A percentile compares a stretch with the other conserved stretches of the same genome.
phyloP scores from a whole-genome alignment of 2,329 filamentous ascomycete species.

The Arthrocladium fulminans region DNA sequence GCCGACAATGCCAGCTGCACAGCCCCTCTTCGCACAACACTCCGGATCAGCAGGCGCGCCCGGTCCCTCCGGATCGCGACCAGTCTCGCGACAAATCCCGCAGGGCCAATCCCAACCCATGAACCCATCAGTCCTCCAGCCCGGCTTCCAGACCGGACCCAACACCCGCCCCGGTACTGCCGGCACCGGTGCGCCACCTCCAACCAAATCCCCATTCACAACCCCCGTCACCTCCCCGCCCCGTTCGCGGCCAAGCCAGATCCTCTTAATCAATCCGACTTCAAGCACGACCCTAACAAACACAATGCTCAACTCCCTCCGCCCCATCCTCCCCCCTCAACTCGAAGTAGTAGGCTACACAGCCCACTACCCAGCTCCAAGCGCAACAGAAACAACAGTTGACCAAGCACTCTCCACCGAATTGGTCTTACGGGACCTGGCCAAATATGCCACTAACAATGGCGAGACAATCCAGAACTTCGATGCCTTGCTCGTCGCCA shows the following conservation, averaged over 20 bases:
- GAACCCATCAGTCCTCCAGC: slow-evolving; percentile 9
- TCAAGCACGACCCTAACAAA: slow-evolving; percentile 40
- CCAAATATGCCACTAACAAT: slow-evolving; percentile 32
- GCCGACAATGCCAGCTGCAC: slow-evolving; percentile 7
- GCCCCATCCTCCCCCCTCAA: slow-evolving; percentile 37
- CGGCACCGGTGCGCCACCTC: neutral
- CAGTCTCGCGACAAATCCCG: slow-evolving; percentile 13
- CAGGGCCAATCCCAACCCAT: slow-evolving; percentile 3
- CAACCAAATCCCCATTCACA: slow-evolving; percentile 19
- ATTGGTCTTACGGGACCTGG: slow-evolving; percentile 38
- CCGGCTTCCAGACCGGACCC: slow-evolving; percentile 7
- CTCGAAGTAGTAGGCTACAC: slow-evolving; percentile 45
- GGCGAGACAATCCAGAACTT: slow-evolving; percentile 29
- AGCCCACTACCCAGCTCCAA: slow-evolving; percentile 40
- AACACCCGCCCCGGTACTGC: slow-evolving; percentile 15
- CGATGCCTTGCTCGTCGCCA: slow-evolving; percentile 42
- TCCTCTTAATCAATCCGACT: slow-evolving; percentile 44
- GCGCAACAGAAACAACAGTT: slow-evolving; percentile 43
- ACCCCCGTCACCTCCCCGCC: slow-evolving; percentile 19
- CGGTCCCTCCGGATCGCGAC: slow-evolving; percentile 13
- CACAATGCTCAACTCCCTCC: slow-evolving; percentile 38
- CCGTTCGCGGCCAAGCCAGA: slow-evolving; percentile 21
- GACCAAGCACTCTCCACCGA: slow-evolving; percentile 45
- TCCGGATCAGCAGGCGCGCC: slow-evolving; percentile 8
- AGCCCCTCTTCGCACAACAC: slow-evolving; percentile 20